Evolutionary conservation across 2,329 filamentous ascomycete species (phyloP).

Genomic region (Trichoderma cornu-damae): DNA sequence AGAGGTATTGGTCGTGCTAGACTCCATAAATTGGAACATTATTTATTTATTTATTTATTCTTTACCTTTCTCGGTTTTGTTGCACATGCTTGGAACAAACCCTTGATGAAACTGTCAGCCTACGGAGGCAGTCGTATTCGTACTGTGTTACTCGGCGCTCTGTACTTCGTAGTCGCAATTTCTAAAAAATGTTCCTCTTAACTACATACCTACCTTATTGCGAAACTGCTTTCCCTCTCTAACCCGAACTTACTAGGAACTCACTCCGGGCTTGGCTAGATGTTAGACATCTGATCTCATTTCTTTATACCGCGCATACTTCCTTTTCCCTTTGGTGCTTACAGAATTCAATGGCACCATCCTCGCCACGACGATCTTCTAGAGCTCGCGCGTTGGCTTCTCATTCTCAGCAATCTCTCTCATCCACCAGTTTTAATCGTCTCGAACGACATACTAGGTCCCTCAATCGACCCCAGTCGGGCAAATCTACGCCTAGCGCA

Average conservation of each 20-base stretch:
- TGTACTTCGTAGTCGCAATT: background rate
- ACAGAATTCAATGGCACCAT: slow-evolving; percentile 51
- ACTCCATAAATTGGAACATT: too few relatives aligned
- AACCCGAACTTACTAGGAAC: background rate
- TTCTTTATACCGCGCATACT: slow-evolving; percentile 1
- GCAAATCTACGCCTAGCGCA: slow-evolving; percentile 71
- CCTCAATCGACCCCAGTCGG: slow-evolving; percentile 64
- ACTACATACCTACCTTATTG: background rate
- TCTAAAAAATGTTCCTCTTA: background rate
- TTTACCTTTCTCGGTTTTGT: too few relatives aligned
- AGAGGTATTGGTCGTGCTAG: too few relatives aligned
- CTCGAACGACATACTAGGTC: slow-evolving; percentile 69
- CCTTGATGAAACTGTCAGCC: background rate
- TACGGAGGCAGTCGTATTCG: background rate
- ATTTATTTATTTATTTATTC: too few relatives aligned
- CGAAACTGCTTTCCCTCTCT: background rate
- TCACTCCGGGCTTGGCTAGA: background rate
- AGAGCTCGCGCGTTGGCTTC: slow-evolving; percentile 78
- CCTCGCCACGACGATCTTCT: slow-evolving; percentile 80
- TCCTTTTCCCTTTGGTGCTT: slow-evolving; percentile 17
- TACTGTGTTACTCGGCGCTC: background rate
- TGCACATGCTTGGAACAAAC: too few relatives aligned
- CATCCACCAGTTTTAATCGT: slow-evolving; percentile 71
- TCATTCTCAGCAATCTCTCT: slow-evolving; percentile 71
- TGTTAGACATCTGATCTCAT: slow-evolving; percentile 9